Conservation (phyloP, 495 filamentous ascomycete species). For the Aspergillus sclerotioniger region DNA sequence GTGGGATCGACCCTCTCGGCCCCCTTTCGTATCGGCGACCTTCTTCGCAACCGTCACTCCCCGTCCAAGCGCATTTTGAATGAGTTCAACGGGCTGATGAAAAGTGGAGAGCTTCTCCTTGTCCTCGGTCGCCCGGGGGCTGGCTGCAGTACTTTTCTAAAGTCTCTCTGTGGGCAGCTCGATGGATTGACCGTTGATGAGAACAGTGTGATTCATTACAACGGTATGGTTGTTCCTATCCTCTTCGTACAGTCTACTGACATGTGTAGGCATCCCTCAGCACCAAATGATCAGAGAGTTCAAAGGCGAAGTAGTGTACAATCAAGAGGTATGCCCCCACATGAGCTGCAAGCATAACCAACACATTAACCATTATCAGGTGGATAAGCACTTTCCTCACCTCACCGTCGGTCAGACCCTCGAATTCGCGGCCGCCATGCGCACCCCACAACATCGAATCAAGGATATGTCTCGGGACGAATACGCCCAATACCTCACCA, state of each 20-base stretch:
- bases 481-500: slow-evolving; percentile 40
- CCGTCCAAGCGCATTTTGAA: slow-evolving; percentile 35
- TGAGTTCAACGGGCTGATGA: slow-evolving; percentile 38
- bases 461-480: slow-evolving; percentile 41
- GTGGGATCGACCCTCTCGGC: slow-evolving; percentile 41
- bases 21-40: slow-evolving; percentile 36
- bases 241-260: background rate
- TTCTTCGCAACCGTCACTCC: slow-evolving; percentile 13
- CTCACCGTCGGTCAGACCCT: slow-evolving; percentile 64
- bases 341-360: no score
- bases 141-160: slow-evolving; percentile 41
- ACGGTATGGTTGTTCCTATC: slow-evolving; percentile 24
- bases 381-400: slow-evolving; percentile 62
- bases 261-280: slow-evolving; percentile 22
- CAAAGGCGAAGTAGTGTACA: slow-evolving; percentile 60
- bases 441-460: slow-evolving; percentile 41
- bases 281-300: slow-evolving; percentile 38
- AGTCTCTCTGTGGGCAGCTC: slow-evolving; percentile 35
- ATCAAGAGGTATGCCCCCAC: slow-evolving; percentile 42
- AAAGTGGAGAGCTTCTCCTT: slow-evolving; percentile 35
- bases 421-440: slow-evolving; percentile 53
- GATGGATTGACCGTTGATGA: slow-evolving; percentile 36
- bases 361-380: slow-evolving; percentile 10
- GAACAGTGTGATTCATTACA: slow-evolving; percentile 43
- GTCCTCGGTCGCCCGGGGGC: slow-evolving; percentile 40